A percentile compares a stretch with the other conserved stretches of the same genome.
Conservation (phyloP, 148 eudicot genomes). For the Bassia scoparia region DNA sequence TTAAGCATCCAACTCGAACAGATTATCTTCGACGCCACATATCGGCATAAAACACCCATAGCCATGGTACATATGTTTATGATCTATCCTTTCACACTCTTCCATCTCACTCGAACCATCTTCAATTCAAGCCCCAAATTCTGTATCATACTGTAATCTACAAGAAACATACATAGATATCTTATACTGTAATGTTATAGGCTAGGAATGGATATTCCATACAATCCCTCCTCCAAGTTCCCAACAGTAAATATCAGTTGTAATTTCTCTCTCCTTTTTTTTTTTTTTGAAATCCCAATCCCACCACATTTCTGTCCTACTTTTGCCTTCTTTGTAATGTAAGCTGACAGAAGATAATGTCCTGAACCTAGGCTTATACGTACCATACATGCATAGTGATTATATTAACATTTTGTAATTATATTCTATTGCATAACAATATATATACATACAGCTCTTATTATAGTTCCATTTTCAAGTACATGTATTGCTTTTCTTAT, state of each 20-base stretch:
- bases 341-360: slow-evolving; percentile 1
- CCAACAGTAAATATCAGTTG: slow-evolving; percentile 18
- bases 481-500: no score
- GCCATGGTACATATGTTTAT: slow-evolving; percentile 20
- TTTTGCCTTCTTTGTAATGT: background rate
- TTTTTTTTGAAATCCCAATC: background rate
- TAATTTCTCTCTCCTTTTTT: background rate
- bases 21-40: slow-evolving; percentile 74
- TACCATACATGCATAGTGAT: background rate
- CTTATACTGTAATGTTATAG: slow-evolving; percentile 19
- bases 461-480: no score
- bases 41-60: background rate
- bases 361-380: background rate
- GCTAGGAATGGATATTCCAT: slow-evolving; percentile 13
- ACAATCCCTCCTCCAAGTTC: background rate
- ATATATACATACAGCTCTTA: background rate
- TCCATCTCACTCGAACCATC: slow-evolving; percentile 1
- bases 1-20: slow-evolving; percentile 84
- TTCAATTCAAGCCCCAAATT: background rate
- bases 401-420: background rate
- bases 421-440: background rate
- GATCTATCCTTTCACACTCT: background rate
- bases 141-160: slow-evolving; percentile 6
- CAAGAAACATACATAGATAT: slow-evolving; percentile 24
- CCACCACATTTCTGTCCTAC: background rate